Percentiles rank a stretch among this genome's conserved stretches.
Conservation (phyloP, 164 flowering plant species). For the grape (Vitis vinifera) region ASM3070453v1 NC_081805.1:2003001-2003500, state of each 20-base stretch:
- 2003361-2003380: too few relatives aligned
- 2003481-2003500: constrained; percentile 54
- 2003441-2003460: too few relatives aligned
- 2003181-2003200: constrained; percentile 71
- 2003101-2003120: constrained; percentile 70
- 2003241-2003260: constrained; percentile 75
- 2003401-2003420: too few relatives aligned
- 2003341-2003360: not conserved
- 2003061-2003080: not conserved
- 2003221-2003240: constrained; percentile 60
- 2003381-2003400: too few relatives aligned
- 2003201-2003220: constrained; percentile 61
- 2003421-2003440: too few relatives aligned
- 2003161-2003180: constrained; percentile 63
- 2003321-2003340: not conserved
- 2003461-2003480: constrained; percentile 59
- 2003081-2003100: constrained; percentile 24
- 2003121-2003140: constrained; percentile 91
- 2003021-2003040: too few relatives aligned
- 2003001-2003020: not conserved
- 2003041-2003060: too few relatives aligned
- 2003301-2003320: not conserved
- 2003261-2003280: constrained; percentile 77
- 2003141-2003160: constrained; percentile 82
- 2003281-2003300: constrained; percentile 35